phyloP scores from a whole-genome alignment of 768 basidiomycete species.

The Hydnomerulius pinastri region DNA sequence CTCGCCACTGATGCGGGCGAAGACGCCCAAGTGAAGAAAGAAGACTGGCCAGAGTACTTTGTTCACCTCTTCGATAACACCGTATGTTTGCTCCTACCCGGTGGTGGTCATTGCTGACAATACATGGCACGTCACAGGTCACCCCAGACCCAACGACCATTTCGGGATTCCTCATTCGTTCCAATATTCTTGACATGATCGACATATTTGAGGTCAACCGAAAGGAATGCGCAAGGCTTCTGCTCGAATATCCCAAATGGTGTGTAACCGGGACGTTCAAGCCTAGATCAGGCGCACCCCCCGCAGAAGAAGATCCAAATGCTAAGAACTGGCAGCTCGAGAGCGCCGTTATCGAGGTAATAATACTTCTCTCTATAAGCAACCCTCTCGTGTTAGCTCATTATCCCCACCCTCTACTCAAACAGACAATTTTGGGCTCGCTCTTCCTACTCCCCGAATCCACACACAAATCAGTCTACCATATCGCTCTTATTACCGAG shows the following conservation, averaged over 20 bases:
- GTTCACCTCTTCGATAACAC: conserved; percentile 65
- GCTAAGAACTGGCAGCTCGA: conserved; percentile 87
- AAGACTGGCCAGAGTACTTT: conserved; percentile 80
- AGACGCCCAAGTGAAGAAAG: conserved; percentile 72
- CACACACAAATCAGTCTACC: conserved; percentile 78
- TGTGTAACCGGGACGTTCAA: conserved; percentile 82
- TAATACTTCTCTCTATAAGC: conserved; percentile 10
- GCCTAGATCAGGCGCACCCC: conserved; percentile 63
- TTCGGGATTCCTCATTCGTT: conserved; percentile 77
- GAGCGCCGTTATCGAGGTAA: conserved; percentile 83
- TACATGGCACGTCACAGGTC: conserved; percentile 46
- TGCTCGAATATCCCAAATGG: conserved; percentile 89
- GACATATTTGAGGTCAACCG: conserved; percentile 95
- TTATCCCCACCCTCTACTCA: not conserved
- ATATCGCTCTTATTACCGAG: conserved; percentile 87
- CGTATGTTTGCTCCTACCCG: conserved; percentile 34
- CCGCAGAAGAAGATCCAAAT: conserved; percentile 47
- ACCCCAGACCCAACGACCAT: conserved; percentile 76
- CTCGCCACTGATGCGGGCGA: conserved; percentile 69
- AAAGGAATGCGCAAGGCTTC: conserved; percentile 87
- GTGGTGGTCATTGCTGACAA: not conserved
- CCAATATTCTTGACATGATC: conserved; percentile 72
- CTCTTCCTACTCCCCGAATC: conserved; percentile 79
- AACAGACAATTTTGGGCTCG: conserved; percentile 69
- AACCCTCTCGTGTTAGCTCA: not conserved